Evolutionary conservation across 1,284 basidiomycete genomes (phyloP).

Genomic region (Cutaneotrichosporon sp.): DNA sequence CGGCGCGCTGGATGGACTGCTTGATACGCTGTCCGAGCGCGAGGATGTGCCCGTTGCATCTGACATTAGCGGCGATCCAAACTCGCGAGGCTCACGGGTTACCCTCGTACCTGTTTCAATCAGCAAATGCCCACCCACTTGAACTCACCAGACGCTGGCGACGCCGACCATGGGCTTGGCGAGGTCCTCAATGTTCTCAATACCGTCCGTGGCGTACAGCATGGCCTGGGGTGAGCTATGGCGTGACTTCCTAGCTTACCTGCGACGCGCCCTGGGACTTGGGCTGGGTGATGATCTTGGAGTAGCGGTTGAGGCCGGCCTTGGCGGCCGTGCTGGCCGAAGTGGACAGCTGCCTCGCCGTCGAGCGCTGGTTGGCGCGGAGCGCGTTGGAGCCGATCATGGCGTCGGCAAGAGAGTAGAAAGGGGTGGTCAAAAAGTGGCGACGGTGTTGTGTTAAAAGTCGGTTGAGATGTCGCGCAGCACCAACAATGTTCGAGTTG

Average conservation of each 20-base stretch:
- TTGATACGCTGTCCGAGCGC: slow-evolving; percentile 84
- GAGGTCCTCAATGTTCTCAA: slow-evolving; percentile 70
- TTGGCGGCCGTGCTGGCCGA: slow-evolving; percentile 16
- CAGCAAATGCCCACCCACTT: not conserved
- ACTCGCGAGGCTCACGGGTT: slow-evolving; percentile 12
- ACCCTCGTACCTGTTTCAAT: not conserved
- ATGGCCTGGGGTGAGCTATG: slow-evolving; percentile 64
- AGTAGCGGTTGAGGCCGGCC: slow-evolving; percentile 63
- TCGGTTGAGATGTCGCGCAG: no score
- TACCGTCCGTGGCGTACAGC: slow-evolving; percentile 90
- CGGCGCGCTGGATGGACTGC: slow-evolving; percentile 65
- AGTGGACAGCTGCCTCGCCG: slow-evolving; percentile 8
- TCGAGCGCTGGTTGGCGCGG: slow-evolving; percentile 18
- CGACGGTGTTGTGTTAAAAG: not conserved
- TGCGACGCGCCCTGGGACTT: slow-evolving; percentile 92
- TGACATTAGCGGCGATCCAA: no score
- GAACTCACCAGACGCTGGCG: slow-evolving; percentile 80
- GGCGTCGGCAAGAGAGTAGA: not conserved
- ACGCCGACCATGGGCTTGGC: slow-evolving; percentile 94
- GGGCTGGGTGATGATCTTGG: slow-evolving; percentile 72
- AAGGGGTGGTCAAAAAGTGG: not conserved
- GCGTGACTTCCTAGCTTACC: slow-evolving; percentile 49
- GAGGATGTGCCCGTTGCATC: slow-evolving; percentile 87
- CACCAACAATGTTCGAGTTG: no score
- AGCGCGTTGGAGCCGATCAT: slow-evolving; percentile 19